Evolutionary conservation across 495 filamentous ascomycete species (phyloP).

Genomic region (Hypoxylon crocopeplum): DNA sequence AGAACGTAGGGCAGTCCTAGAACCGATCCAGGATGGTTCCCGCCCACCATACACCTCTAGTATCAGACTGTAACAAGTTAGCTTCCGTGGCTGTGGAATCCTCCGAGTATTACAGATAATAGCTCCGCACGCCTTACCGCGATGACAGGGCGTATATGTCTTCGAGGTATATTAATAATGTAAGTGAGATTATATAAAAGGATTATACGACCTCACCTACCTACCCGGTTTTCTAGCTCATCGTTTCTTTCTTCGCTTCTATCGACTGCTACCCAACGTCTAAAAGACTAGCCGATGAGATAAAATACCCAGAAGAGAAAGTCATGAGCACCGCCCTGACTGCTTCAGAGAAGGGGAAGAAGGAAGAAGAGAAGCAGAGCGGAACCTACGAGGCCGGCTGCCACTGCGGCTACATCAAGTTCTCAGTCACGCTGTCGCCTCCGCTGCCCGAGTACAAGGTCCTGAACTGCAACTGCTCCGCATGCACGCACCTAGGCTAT

Average conservation of each 20-base stretch:
- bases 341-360: neutral
- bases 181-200: too few species aligned
- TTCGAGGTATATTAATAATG: too few species aligned
- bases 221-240: too few species aligned
- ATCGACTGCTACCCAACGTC: neutral
- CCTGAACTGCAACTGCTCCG: constrained; percentile 41
- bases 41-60: too few species aligned
- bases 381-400: constrained; percentile 40
- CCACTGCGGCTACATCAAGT: constrained; percentile 46
- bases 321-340: constrained; percentile 1
- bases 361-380: constrained; percentile 6
- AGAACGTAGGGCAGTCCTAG: neutral
- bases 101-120: too few species aligned
- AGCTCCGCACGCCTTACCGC: too few species aligned
- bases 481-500: constrained; percentile 40
- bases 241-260: too few species aligned
- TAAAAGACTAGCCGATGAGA: neutral
- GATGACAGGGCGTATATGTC: too few species aligned
- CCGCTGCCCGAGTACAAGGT: constrained; percentile 36
- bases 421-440: constrained; percentile 38
- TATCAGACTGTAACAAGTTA: too few species aligned
- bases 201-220: too few species aligned
- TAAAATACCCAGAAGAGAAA: neutral
- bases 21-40: neutral
- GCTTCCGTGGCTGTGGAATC: too few species aligned